Percentiles rank a stretch among this genome's conserved stretches.
phyloP scores from a whole-genome alignment of 345 rosid genomes.

The Lumnitzera littorea region DNA sequence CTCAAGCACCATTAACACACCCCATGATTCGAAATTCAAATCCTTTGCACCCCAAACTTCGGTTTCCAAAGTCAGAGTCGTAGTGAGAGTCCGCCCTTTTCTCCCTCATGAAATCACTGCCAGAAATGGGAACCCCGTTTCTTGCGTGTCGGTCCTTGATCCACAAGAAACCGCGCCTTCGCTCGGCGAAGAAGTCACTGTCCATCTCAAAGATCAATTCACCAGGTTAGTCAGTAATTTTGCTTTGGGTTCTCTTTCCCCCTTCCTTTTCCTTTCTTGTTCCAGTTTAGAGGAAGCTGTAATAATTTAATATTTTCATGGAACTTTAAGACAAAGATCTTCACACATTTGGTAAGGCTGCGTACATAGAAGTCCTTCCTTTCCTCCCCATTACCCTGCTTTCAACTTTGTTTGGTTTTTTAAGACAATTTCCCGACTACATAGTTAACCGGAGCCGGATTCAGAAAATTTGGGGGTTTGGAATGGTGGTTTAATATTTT shows the following conservation, averaged over 20 bases:
- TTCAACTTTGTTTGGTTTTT: too few species aligned
- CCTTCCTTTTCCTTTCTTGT: too few species aligned
- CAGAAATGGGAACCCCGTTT: conserved; percentile 12
- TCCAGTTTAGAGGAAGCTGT: too few species aligned
- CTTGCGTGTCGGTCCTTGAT: conserved; percentile 47
- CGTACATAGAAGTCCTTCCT: too few species aligned
- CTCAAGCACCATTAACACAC: not conserved
- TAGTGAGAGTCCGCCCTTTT: conserved; percentile 64
- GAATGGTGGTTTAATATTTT: not conserved
- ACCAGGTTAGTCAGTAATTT: conserved; percentile 36
- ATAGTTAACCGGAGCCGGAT: too few species aligned
- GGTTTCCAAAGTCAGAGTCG: conserved; percentile 52
- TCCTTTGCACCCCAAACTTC: conserved; percentile 5
- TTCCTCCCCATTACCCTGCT: too few species aligned
- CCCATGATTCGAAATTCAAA: too few species aligned
- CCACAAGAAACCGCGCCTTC: conserved; percentile 9
- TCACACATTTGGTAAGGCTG: too few species aligned
- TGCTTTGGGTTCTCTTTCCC: too few species aligned
- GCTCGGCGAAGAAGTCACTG: conserved; percentile 42
- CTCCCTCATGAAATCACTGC: conserved; percentile 45
- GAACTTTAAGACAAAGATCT: too few species aligned
- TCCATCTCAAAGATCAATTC: conserved; percentile 57
- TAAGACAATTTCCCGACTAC: too few species aligned
- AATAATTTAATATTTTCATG: too few species aligned
- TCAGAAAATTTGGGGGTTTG: not conserved